phyloP scores from a whole-genome alignment of 441 rosid genomes.

The Gossypium aridum region DNA sequence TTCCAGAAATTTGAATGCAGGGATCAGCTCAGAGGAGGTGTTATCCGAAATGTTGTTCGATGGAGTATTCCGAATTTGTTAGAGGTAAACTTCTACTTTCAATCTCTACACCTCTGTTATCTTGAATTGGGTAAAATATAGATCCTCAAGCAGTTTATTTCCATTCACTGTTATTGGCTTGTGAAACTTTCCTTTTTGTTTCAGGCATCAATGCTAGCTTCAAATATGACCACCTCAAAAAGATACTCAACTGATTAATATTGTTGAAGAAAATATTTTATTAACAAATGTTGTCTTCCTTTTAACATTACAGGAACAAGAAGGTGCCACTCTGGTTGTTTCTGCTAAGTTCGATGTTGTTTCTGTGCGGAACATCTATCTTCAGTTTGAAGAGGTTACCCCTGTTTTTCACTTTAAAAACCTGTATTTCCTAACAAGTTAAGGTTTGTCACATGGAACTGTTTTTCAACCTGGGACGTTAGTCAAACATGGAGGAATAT shows the following conservation, averaged over 20 bases:
- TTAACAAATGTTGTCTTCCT: slow-evolving; percentile 10
- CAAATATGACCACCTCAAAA: not conserved
- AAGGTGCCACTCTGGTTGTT: slow-evolving; percentile 88
- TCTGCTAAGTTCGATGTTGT: slow-evolving; percentile 75
- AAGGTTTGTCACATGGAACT: slow-evolving; percentile 1
- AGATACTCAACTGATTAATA: not conserved
- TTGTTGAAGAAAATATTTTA: not conserved
- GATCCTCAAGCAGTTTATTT: not conserved
- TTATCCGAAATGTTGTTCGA: slow-evolving; percentile 66
- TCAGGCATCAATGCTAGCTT: not conserved
- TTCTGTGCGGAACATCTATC: slow-evolving; percentile 71
- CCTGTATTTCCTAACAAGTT: not conserved
- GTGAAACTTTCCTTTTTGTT: not conserved
- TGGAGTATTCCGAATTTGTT: slow-evolving; percentile 83
- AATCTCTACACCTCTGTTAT: slow-evolving; percentile 6
- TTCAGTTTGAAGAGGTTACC: slow-evolving; percentile 87
- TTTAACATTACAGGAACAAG: slow-evolving; percentile 57
- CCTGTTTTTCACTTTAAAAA: slow-evolving; percentile 12
- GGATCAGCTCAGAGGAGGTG: slow-evolving; percentile 56
- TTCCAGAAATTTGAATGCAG: slow-evolving; percentile 74
- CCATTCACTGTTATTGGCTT: not conserved
- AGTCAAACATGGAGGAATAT: slow-evolving; percentile 3
- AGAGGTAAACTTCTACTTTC: slow-evolving; percentile 42
- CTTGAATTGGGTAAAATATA: not conserved
- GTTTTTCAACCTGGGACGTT: not conserved